These are phyloP conservation scores for Sisymbrium irio DNA, from an alignment of 345 rosid species.

Conservation along the genomic window DNA sequence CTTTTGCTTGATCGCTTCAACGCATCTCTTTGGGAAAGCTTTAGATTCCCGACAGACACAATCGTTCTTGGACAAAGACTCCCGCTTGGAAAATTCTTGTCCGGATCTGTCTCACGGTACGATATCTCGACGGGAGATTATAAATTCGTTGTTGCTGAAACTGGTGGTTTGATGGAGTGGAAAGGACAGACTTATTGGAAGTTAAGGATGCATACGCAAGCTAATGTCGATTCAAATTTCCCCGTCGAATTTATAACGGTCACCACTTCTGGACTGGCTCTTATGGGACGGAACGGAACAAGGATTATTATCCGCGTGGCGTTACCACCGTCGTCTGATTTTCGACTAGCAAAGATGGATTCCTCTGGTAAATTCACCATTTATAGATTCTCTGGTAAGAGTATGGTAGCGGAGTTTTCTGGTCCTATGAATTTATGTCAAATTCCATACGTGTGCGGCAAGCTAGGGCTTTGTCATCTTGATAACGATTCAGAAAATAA, in stretches of 20 bases:
- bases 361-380: constrained; percentile 55
- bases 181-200: constrained; percentile 64
- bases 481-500: constrained; percentile 33
- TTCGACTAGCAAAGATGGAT: constrained; percentile 59
- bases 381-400: constrained; percentile 43
- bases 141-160: constrained; percentile 42
- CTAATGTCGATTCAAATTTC: constrained; percentile 42
- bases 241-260: constrained; percentile 53
- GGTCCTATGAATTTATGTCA: constrained; percentile 61
- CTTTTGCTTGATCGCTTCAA: constrained; percentile 59
- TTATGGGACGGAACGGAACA: constrained; percentile 63
- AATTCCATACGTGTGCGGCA: constrained; percentile 62
- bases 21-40: constrained; percentile 78
- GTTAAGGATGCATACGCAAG: constrained; percentile 58
- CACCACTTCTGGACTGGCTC: constrained; percentile 56
- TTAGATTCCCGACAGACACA: constrained; percentile 66
- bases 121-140: constrained; percentile 63
- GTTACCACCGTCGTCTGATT: constrained; percentile 45
- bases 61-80: constrained; percentile 68
- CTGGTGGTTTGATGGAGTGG: constrained; percentile 64
- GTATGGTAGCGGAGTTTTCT: constrained; percentile 45
- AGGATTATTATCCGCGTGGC: constrained; percentile 41
- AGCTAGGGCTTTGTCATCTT: constrained; percentile 51
- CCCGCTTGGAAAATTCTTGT: constrained; percentile 37
- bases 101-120: constrained; percentile 45